A percentile compares a stretch with the other conserved stretches of the same genome.
Evolutionary conservation across 768 basidiomycete genomes (phyloP).

Genomic region (Mrakia frigida): DNA sequence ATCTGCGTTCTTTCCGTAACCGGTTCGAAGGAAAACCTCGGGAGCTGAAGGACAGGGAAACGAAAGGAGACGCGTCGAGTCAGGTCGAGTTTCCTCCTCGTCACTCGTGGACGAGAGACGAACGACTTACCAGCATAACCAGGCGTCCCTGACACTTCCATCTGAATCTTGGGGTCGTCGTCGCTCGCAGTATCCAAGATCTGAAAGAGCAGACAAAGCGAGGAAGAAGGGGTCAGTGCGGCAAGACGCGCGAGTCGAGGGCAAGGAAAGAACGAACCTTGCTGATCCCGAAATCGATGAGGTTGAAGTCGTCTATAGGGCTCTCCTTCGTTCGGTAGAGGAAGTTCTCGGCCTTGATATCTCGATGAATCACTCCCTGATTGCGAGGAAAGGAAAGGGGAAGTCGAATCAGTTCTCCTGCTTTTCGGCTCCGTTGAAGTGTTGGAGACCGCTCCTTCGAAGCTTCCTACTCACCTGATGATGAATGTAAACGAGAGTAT

Average conservation of each 20-base stretch:
- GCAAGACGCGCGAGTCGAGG: not conserved
- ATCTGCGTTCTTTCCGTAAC: conserved; percentile 31
- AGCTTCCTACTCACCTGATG: conserved; percentile 21
- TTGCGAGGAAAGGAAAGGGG: not conserved
- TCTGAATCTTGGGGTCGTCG: conserved; percentile 26
- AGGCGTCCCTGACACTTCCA: conserved; percentile 29
- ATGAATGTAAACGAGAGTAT: conserved; percentile 29
- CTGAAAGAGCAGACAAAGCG: not conserved
- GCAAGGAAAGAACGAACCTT: conserved; percentile 1
- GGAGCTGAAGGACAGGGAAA: conserved; percentile 8
- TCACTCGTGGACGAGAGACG: not conserved
- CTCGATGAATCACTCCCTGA: conserved; percentile 30
- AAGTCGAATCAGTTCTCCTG: not conserved
- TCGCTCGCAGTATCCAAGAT: conserved; percentile 19
- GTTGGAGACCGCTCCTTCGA: too few relatives aligned
- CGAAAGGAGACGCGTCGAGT: too few relatives aligned
- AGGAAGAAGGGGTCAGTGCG: not conserved
- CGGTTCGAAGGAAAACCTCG: conserved; percentile 27
- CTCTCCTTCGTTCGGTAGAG: conserved; percentile 22
- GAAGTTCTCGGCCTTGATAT: conserved; percentile 32
- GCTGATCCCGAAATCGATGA: conserved; percentile 31
- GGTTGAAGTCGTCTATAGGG: conserved; percentile 26
- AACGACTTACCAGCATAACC: conserved; percentile 26
- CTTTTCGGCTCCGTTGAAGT: not conserved
- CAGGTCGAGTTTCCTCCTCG: not conserved